These are phyloP conservation scores for Dactylellina drechsleri DNA, from an alignment of 2,329 filamentous ascomycete species.

Conservation along the genomic window DNA sequence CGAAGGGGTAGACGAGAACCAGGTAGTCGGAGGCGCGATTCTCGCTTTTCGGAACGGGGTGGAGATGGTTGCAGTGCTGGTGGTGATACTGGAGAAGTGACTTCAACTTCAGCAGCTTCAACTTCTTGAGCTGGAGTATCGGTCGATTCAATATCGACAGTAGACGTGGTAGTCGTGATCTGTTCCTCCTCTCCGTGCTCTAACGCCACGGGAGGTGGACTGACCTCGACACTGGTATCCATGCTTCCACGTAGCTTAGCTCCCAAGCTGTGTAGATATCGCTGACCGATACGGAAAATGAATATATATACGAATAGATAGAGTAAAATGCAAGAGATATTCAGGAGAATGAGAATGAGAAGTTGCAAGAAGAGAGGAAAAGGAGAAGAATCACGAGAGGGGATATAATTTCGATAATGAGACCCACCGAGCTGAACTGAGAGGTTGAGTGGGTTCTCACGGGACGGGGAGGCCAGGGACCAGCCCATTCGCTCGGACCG, in stretches of 20 bases:
- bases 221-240: too few species aligned
- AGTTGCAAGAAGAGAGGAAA: slow-evolving; percentile 12
- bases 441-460: slow-evolving; percentile 25
- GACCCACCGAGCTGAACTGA: slow-evolving; percentile 29
- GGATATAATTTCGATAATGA: slow-evolving; percentile 18
- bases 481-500: slow-evolving; percentile 41
- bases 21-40: slow-evolving; percentile 37
- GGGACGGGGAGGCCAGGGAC: slow-evolving; percentile 22
- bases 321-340: background rate
- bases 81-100: background rate
- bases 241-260: background rate
- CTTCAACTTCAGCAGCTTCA: slow-evolving; percentile 1
- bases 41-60: slow-evolving; percentile 33
- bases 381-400: slow-evolving; percentile 16
- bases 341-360: slow-evolving; percentile 17
- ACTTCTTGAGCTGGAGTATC: background rate
- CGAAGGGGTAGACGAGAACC: slow-evolving; percentile 41
- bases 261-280: background rate
- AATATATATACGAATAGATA: too few species aligned
- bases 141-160: background rate
- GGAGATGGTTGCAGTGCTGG: slow-evolving; percentile 13
- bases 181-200: slow-evolving; percentile 2
- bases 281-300: background rate
- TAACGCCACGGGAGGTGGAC: too few species aligned
- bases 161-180: background rate